Evolutionary conservation across 495 filamentous ascomycete genomes (phyloP).

Genomic region (Tuber umbilicatum): DNA sequence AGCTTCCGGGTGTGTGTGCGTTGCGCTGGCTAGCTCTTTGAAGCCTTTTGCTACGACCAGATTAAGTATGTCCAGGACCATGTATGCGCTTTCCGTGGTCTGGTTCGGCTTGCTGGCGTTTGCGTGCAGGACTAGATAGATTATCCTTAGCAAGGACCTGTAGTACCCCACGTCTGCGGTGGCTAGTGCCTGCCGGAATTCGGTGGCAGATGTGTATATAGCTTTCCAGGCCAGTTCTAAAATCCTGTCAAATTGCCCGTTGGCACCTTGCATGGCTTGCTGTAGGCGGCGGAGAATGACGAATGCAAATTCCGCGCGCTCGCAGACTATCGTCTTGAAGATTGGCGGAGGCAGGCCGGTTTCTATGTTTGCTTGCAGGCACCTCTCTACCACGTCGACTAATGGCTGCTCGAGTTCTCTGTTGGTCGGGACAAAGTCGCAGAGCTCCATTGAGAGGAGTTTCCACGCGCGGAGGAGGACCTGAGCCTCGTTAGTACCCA

Average conservation of each 20-base stretch:
- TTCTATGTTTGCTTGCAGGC: constrained; percentile 37
- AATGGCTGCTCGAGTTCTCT: constrained; percentile 44
- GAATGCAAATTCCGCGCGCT: constrained; percentile 42
- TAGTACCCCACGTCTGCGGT: constrained; percentile 62
- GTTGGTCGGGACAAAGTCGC: constrained; percentile 53
- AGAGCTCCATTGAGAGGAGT: constrained; percentile 76
- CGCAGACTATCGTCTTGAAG: constrained; percentile 35
- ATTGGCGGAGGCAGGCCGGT: constrained; percentile 36
- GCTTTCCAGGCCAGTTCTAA: constrained; percentile 36
- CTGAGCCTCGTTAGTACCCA: constrained; percentile 47
- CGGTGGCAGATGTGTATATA: constrained; percentile 25
- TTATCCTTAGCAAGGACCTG: constrained; percentile 71
- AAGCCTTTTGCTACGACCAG: constrained; percentile 75
- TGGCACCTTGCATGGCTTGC: constrained; percentile 29
- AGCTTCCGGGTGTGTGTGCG: constrained; percentile 43
- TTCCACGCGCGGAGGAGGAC: constrained; percentile 83
- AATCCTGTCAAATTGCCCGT: constrained; percentile 34
- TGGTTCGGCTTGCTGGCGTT: constrained; percentile 24
- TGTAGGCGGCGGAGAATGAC: constrained; percentile 38
- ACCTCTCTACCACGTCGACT: constrained; percentile 38
- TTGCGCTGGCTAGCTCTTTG: constrained; percentile 59
- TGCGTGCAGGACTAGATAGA: constrained; percentile 64
- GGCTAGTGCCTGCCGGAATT: constrained; percentile 43
- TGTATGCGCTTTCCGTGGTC: constrained; percentile 30
- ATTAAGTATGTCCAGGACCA: constrained; percentile 55